Evolutionary conservation across 2,329 filamentous ascomycete species (phyloP).

Genomic region (Pseudogymnoascus sp.): DNA sequence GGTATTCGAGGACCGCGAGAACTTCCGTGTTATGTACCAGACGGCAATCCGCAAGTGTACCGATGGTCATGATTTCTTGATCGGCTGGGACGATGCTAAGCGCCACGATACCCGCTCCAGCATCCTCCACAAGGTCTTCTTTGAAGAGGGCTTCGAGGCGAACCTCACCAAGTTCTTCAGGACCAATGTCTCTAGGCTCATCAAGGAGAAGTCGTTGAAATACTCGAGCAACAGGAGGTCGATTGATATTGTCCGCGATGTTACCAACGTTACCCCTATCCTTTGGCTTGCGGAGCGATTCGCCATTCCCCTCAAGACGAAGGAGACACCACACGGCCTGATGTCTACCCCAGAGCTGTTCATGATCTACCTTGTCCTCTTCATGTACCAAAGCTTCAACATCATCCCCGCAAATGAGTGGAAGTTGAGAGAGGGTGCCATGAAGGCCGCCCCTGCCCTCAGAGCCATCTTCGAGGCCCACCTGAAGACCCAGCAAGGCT

Average conservation of each 20-base stretch:
- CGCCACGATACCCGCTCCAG: constrained; percentile 34
- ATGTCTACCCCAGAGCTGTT: constrained; percentile 40
- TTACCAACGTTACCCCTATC: constrained; percentile 58
- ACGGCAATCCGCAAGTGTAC: constrained; percentile 34
- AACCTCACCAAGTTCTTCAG: constrained; percentile 38
- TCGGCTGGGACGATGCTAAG: constrained; percentile 37
- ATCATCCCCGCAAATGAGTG: constrained; percentile 41
- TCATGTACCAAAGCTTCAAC: constrained; percentile 47
- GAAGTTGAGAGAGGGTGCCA: constrained; percentile 38
- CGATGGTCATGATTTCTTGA: constrained; percentile 39
- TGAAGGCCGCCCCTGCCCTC: constrained; percentile 33
- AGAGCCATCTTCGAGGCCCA: constrained; percentile 36
- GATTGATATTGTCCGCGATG: constrained; percentile 51
- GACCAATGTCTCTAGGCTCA: constrained; percentile 35
- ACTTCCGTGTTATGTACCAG: constrained; percentile 42
- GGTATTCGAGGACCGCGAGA: constrained; percentile 41
- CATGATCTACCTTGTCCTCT: constrained; percentile 36
- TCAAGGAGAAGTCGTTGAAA: constrained; percentile 38
- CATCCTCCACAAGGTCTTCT: constrained; percentile 38
- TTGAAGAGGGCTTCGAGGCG: constrained; percentile 36
- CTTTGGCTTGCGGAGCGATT: constrained; percentile 44
- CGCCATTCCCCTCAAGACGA: constrained; percentile 58
- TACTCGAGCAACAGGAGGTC: constrained; percentile 36
- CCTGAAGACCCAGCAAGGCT: constrained; percentile 37
- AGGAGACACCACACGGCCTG: constrained; percentile 46